Evolutionary conservation across 352 stramenopile species (phyloP).

Genomic region (Thalassiosira oceanica): DNA sequence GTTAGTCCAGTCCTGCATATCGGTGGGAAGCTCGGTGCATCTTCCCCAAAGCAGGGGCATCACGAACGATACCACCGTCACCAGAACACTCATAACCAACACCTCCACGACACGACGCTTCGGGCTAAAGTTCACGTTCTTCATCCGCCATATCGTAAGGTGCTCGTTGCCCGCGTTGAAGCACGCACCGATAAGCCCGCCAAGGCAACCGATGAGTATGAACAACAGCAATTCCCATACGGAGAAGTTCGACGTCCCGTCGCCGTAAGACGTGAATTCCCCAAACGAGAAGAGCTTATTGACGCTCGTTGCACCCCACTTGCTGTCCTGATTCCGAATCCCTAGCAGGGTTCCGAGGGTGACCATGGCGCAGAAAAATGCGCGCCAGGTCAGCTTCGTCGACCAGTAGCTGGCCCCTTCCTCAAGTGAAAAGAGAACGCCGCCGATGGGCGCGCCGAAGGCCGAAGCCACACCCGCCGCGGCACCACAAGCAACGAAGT

Average conservation of each 20-base stretch:
- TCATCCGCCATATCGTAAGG: slow-evolving; percentile 87
- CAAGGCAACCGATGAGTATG: slow-evolving; percentile 94
- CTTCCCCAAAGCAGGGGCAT: slow-evolving; percentile 80
- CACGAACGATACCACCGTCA: slow-evolving; percentile 80
- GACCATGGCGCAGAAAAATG: slow-evolving; percentile 95
- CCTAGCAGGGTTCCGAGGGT: slow-evolving; percentile 74
- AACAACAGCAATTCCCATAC: slow-evolving; percentile 96
- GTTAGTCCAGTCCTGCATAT: slow-evolving; percentile 85
- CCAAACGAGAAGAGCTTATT: slow-evolving; percentile 89
- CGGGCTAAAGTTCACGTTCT: slow-evolving; percentile 74
- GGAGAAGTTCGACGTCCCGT: slow-evolving; percentile 80
- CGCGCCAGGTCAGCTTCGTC: slow-evolving; percentile 96
- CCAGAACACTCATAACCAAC: slow-evolving; percentile 61
- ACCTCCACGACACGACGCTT: slow-evolving; percentile 64
- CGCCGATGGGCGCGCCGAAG: slow-evolving; percentile 96
- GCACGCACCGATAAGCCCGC: slow-evolving; percentile 92
- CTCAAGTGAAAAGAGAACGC: slow-evolving; percentile 96
- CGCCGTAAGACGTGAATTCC: slow-evolving; percentile 80
- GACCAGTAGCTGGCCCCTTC: slow-evolving; percentile 97
- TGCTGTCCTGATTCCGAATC: slow-evolving; percentile 85
- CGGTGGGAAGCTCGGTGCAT: slow-evolving; percentile 82
- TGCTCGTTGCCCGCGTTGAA: slow-evolving; percentile 95
- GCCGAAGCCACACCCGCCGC: slow-evolving; percentile 95
- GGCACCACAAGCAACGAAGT: slow-evolving; percentile 97
- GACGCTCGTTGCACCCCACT: slow-evolving; percentile 80